Base-by-base conservation (phyloP, 768 basidiomycete species). In the Leccinum aurantiacum region DNA sequence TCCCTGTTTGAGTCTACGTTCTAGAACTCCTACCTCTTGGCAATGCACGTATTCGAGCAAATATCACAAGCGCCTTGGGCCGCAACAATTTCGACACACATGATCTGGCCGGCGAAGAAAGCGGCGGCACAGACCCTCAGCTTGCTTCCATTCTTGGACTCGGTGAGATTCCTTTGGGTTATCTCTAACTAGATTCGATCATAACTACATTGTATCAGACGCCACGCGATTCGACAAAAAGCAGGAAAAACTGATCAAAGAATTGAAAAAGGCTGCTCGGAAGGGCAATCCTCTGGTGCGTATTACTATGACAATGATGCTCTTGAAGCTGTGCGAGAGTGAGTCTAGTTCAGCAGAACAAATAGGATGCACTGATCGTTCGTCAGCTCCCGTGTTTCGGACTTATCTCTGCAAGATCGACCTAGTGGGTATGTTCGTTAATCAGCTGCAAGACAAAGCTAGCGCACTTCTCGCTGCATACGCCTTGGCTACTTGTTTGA, bases 281-380 rank as follows among this genome's bases (percentile, higher is more conserved):
- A 53, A 29, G 0, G 47, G 51, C 9, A 53, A 52, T 38, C 19
- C 53, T 15, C 55, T 44, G 29, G 66, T 64, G 22, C 66, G 69
- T 10, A 70, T 60, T 4, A 61, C 64, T 24, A 63, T 67, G 13
- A 70, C 69, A 3, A 46, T 71, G 57, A 70, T 66, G 11, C 33
- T 33, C 33, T 4, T 33, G 33, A 33, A 33, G 33, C 11, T 33
- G 33, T 33, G 33, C 33, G 33, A 33, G 33, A 33, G 33, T 33
- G 33, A 33, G 33, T 33, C 11, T 33, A 33, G 33, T 33, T 11
- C 13, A 33, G 11, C 3, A 13, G 33, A 33, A 33, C 33, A 33
- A 33, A 33, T 2, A 4, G 33, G 3, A 33, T 33, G 33, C 33
- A 33, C 33, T 33, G 33, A 33, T 33, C 33, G 8, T 33, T 33